Evolutionary conservation across 345 rosid genomes (phyloP), one percentile per base, ranked within the genome.

Genomic region (Arabis alpina): DNA sequence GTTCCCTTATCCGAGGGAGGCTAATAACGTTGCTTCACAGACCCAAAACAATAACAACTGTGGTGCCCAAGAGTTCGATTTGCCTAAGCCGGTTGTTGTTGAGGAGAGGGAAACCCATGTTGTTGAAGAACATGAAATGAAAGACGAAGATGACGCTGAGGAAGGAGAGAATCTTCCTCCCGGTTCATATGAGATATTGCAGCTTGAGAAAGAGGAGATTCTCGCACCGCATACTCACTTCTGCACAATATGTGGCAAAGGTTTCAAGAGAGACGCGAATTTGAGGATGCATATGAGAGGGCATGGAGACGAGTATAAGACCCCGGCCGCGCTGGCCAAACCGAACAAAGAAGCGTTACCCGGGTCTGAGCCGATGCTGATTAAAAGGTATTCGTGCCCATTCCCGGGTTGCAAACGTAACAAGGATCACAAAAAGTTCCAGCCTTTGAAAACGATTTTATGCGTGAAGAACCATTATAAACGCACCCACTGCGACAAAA

Each of bases 231-330:
- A 94, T 74, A 89, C 99, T 9, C 96, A 94, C 75, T 94, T 94
- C 80, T 94, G 99, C 75, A 84, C 86, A 0, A 89, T 94, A 58
- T 94, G 99, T 60, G 99, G 99, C n/a, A 94, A 94, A 57, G 99
- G 99, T 37, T 94, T 94, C 67, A 94, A 94, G 79, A 83, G 99
- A 73, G 99, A 94, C 41, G 99, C 99, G 0, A 94, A 94, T 73
- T 76, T 94, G 55, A 82, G 99, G 24, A 94, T 94, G 99, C 99
- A 94, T 71, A 94, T 94, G 99, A 80, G 99, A 81, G 99, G 99
- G 6, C 99, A 94, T 19, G 99, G 99, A 4, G 97, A 94, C 16
- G 96, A 94, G 81, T 94, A 94, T 80, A 94, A 94, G 72, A 89
- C 99, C 3, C 79, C 95, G 0, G 97, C 94, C 10, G 99, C 99